Base-by-base conservation (phyloP, 352 stramenopile genomes). In the Phytophthora aleatoria region DNA sequence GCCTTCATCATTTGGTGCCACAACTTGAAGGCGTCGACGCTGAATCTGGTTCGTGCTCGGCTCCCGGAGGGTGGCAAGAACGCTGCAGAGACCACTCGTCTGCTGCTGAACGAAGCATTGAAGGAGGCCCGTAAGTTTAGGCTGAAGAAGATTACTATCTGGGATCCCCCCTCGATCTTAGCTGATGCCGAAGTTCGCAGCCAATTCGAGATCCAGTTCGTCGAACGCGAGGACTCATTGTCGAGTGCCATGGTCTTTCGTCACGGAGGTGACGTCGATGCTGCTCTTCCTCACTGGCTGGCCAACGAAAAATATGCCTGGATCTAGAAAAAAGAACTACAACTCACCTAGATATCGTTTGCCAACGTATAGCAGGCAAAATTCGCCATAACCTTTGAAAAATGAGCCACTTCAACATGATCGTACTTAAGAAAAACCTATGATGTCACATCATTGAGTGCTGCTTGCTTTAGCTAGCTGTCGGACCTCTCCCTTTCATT, bases 1-100 rank as follows among this genome's bases (percentile, higher is more conserved):
- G 78, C 76, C 0, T 89, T 89, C 38, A 43, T 89, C 9, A 45
- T 91, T 11, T 91, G 82, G 82, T 85, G 72, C 58, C 79, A 89
- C 70, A 85, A 88, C 42, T 36, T 87, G 33, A 89, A 89, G 58
- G 78, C 76, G 42, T 74, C 68, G 30, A 79, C 76, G 54, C 67
- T 91, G 38, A 85, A 85, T 57, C 50, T 89, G 28, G 50, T 85
- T 42, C 79, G 71, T 20, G 70, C 74, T 55, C 71, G 76, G 0
- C 70, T 89, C n/a, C 65, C 76, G 28, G 51, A 54, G 0, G 27
- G 26, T 15, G 27, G 28, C 11, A 31, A 56, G 26, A 50, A 64
- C 36, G 54, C 49, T 27, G 50, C 53, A n/a, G 54, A 65, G 2
- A 59, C n/a, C 2, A 73, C 47, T 0, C 45, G 41, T 13, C 42